These are phyloP conservation scores for Candida ipomoeae DNA, from an alignment of 805 yeast species.

Conservation along the genomic window DNA sequence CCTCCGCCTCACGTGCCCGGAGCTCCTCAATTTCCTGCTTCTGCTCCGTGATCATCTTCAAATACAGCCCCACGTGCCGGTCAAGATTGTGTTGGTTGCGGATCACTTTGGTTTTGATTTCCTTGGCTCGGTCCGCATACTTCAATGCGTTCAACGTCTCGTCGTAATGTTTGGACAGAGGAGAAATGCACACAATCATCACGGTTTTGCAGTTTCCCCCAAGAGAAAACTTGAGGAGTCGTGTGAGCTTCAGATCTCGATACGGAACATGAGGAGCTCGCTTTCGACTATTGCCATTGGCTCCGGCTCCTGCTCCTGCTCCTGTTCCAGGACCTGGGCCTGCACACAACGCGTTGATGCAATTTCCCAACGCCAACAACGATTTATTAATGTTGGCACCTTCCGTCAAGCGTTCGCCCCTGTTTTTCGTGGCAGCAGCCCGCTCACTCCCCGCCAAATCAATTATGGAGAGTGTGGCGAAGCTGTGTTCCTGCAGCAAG, in stretches of 20 bases:
- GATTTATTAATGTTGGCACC: conserved; percentile 94
- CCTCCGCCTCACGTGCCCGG: conserved; percentile 48
- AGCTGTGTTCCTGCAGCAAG: conserved; percentile 61
- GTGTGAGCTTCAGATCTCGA: conserved; percentile 83
- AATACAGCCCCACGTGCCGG: conserved; percentile 79
- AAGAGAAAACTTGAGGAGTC: conserved; percentile 80
- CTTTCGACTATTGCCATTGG: conserved; percentile 47
- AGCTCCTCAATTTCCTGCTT: conserved; percentile 68
- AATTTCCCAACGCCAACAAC: conserved; percentile 83
- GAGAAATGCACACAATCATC: conserved; percentile 93
- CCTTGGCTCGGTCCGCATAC: conserved; percentile 89
- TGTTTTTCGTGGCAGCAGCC: conserved; percentile 82
- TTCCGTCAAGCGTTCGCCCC: conserved; percentile 77
- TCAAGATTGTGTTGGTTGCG: conserved; percentile 73
- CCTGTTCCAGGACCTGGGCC: background rate
- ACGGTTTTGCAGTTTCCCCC: conserved; percentile 95
- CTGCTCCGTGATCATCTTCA: conserved; percentile 81
- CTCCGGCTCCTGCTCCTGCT: background rate
- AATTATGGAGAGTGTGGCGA: conserved; percentile 79
- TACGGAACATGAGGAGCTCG: conserved; percentile 77
- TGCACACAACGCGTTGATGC: conserved; percentile 81
- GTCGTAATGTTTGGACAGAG: conserved; percentile 82
- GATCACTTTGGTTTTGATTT: conserved; percentile 74
- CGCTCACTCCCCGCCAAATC: conserved; percentile 95
- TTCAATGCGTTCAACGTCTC: conserved; percentile 88